These are phyloP conservation scores for Barnettozyma populi DNA, from an alignment of 805 yeast genomes.

Conservation along the genomic window DNA sequence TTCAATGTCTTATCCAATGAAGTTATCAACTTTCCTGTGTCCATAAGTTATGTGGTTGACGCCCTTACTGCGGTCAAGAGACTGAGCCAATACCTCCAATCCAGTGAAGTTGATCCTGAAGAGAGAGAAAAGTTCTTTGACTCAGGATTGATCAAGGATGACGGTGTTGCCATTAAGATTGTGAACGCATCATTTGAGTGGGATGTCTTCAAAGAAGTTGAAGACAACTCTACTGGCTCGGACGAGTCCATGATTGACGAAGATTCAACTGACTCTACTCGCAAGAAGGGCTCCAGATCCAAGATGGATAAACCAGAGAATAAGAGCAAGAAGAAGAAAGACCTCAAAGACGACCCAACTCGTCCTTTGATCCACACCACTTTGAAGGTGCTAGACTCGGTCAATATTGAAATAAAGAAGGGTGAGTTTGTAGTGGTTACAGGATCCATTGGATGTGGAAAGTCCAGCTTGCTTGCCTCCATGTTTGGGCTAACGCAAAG, in stretches of 20 bases:
- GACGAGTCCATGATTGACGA: neutral
- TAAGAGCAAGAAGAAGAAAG: constrained; percentile 2
- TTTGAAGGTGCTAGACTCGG: constrained; percentile 28
- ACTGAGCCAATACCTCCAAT: constrained; percentile 45
- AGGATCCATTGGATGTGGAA: constrained; percentile 82
- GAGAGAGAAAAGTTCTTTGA: constrained; percentile 30
- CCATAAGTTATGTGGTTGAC: constrained; percentile 54
- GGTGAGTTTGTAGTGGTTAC: constrained; percentile 73
- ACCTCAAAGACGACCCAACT: constrained; percentile 1
- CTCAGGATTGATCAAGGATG: constrained; percentile 9
- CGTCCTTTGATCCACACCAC: constrained; percentile 8
- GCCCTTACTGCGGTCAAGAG: constrained; percentile 56
- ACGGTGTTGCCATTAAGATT: constrained; percentile 41
- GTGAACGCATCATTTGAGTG: constrained; percentile 55
- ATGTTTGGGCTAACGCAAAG: constrained; percentile 67
- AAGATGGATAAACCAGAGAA: neutral
- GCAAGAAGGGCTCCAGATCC: neutral
- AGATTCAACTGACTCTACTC: neutral
- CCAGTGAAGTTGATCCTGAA: constrained; percentile 37
- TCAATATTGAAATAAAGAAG: constrained; percentile 47
- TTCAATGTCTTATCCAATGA: constrained; percentile 56
- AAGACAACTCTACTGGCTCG: neutral
- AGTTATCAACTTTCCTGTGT: constrained; percentile 52
- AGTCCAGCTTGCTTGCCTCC: constrained; percentile 63
- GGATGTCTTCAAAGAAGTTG: constrained; percentile 36